Base-by-base conservation (phyloP, 495 filamentous ascomycete genomes). In the Niebla homalea region DNA sequence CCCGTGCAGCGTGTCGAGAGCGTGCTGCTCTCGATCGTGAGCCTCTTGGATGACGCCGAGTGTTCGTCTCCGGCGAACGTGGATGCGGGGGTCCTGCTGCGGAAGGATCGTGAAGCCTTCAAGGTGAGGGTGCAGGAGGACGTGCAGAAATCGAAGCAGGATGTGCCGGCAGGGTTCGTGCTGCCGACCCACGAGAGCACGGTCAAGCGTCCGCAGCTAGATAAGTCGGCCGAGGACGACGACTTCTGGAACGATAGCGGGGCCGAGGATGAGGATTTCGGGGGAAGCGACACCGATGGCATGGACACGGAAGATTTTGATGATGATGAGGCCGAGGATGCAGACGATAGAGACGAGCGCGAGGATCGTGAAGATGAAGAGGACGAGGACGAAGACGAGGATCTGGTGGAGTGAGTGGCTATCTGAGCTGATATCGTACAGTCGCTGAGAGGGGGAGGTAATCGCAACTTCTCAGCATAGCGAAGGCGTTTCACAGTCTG, bases 41-140 rank as follows among this genome's bases (percentile, higher is more conserved):
- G 88, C n/a, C 79, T 98, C 1, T 80, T 98, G 39, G 92, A 98
- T 61, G 84, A 93, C 61, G 86, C 92, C 15, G 92, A 98, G 62
- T 84, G 90, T 55, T 85, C 79, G 51, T 94, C 87, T 5, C 87
- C 92, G 0, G 92, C 92, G 50, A 97, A 98, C 58, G 92, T 97
- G 44, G 90, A 97, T 58, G 92, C 92, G 11, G 78, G 84, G 23
- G 83, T 95, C 12, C 76, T 89, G 75, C 77, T 94, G 44, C 79
- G 92, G 48, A 85, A 86, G 49, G 62, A 83, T 20, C 76, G 77
- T 4, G 70, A 72, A 6, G 56, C 62, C 22, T 98, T 89, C 68
- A 83, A 85, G 62, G 62, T 68, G 43, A 75, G 69, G 54, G 89
- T 90, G 4, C 70, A 68, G 48, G 72, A 75, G 32, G 77, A 85